Percentiles rank a stretch among this genome's conserved stretches.
phyloP scores from a whole-genome alignment of 805 yeast genomes.

The Ogataea allantospora region DNA sequence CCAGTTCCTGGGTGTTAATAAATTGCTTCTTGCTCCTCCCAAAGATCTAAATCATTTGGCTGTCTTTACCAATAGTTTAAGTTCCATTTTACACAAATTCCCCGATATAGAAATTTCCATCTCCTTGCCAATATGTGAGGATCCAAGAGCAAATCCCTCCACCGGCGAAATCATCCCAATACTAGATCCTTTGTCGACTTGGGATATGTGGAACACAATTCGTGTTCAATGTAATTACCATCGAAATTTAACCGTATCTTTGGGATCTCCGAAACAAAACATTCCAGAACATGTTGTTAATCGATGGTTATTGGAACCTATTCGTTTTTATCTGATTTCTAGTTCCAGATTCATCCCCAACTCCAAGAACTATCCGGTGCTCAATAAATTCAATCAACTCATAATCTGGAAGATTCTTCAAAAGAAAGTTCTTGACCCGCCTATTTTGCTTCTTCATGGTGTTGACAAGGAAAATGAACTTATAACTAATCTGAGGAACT shows the following conservation, averaged over 20 bases:
- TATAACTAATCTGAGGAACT: conserved; percentile 11
- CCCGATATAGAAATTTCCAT: conserved; percentile 42
- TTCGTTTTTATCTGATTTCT: conserved; percentile 54
- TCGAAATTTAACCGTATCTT: conserved; percentile 60
- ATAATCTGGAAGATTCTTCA: conserved; percentile 44
- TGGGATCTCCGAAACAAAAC: conserved; percentile 65
- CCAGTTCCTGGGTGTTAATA: conserved; percentile 53
- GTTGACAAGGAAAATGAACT: conserved; percentile 40
- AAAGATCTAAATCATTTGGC: conserved; percentile 51
- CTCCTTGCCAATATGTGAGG: conserved; percentile 51
- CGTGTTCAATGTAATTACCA: conserved; percentile 55
- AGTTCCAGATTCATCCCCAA: conserved; percentile 57
- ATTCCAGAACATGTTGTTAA: conserved; percentile 50
- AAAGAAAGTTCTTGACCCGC: conserved; percentile 40
- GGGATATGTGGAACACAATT: conserved; percentile 76
- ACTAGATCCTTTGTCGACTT: conserved; percentile 53
- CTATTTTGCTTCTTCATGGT: conserved; percentile 52
- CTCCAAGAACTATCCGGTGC: conserved; percentile 61
- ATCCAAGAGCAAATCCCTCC: conserved; percentile 25
- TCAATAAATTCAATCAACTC: conserved; percentile 55
- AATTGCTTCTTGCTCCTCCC: conserved; percentile 64
- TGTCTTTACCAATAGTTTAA: conserved; percentile 44
- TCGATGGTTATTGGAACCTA: conserved; percentile 71
- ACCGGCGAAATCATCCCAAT: conserved; percentile 27
- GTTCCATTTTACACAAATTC: conserved; percentile 24